phyloP scores from a whole-genome alignment of 2,329 filamentous ascomycete genomes.

The Aureobasidium sp. region DNA sequence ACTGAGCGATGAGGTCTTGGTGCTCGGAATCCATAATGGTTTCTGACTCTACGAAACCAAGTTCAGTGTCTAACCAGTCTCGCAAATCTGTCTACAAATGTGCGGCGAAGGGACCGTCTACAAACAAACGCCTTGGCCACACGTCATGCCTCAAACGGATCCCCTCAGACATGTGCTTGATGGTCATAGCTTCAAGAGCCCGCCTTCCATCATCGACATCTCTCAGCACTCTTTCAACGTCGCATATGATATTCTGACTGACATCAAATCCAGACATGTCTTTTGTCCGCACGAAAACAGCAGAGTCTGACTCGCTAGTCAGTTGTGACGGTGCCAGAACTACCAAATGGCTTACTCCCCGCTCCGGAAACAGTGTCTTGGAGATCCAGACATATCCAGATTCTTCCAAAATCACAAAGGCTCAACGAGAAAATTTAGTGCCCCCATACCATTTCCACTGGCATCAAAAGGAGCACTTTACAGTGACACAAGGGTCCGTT shows the following conservation, averaged over 20 bases:
- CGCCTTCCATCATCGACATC: not conserved
- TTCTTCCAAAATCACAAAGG: slow-evolving; percentile 17
- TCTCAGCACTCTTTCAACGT: too few relatives aligned
- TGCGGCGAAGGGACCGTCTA: not conserved
- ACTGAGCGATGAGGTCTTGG: slow-evolving; percentile 26
- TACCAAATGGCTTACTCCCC: slow-evolving; percentile 19
- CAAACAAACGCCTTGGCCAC: not conserved
- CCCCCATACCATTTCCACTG: too few relatives aligned
- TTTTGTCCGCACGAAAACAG: not conserved
- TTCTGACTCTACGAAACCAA: not conserved
- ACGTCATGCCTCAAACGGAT: slow-evolving; percentile 2
- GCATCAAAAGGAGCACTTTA: slow-evolving; percentile 23
- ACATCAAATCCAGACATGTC: too few relatives aligned
- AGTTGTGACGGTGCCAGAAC: slow-evolving; percentile 20
- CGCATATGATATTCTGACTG: too few relatives aligned
- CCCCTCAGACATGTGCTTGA: not conserved
- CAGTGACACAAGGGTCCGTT: slow-evolving; percentile 18
- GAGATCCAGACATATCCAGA: slow-evolving; percentile 23
- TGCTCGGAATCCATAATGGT: slow-evolving; percentile 22
- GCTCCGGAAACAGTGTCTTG: slow-evolving; percentile 19
- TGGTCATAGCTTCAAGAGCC: slow-evolving; percentile 4
- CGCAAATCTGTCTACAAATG: not conserved
- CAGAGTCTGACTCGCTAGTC: not conserved
- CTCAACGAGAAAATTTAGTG: slow-evolving; percentile 18
- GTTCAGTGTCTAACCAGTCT: not conserved